Base-by-base conservation (phyloP, 306 rosid genomes). In the Pueraria montana region DNA sequence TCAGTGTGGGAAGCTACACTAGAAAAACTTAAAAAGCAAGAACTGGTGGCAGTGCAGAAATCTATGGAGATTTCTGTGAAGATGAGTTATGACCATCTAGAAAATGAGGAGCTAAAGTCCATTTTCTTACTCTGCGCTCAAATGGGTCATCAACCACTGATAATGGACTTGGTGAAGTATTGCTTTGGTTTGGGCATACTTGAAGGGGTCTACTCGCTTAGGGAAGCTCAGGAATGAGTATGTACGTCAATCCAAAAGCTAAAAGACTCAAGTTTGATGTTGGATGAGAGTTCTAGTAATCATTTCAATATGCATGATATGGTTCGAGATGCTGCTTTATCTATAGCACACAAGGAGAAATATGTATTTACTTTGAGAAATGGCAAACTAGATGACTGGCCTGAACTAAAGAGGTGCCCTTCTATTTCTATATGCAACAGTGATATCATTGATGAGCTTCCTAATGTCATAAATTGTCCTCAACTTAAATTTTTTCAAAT, bases 401-500 rank as follows among this genome's bases (percentile, higher is more conserved):
- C 69, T 3, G 55, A 38, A 75, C 80, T 75, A 5, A 9, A 53
- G 13, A 53, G 7, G 36, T 74, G 79, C 36, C 34, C 79, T 36
- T 59, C 32, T 3, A 74, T 74, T 74, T 74, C 36, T 36, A 53
- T 74, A 12, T 36, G 62, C 36, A 53, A 74, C 1, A 53, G 67
- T 55, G 50, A 32, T 53, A 74, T 74, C 18, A 12, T 74, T 55
- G 79, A 55, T 30, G 50, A 40, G 66, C 52, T 74, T 23, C 64
- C 78, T 30, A 0, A 55, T 1, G 52, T 1, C 4, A 32, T 74
- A 11, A 34, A 74, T 34, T 74, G 23, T 55, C 50, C 79, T 11
- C 79, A 20, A n/a, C 79, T 74, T 34, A 55, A 58, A 13, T 21
- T 74, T 59, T 36, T 53, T 18, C 79, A 36, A 4, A 74, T 74